phyloP scores from a whole-genome alignment of 164 flowering plant species.

The Aristolochia fimbriata region DNA sequence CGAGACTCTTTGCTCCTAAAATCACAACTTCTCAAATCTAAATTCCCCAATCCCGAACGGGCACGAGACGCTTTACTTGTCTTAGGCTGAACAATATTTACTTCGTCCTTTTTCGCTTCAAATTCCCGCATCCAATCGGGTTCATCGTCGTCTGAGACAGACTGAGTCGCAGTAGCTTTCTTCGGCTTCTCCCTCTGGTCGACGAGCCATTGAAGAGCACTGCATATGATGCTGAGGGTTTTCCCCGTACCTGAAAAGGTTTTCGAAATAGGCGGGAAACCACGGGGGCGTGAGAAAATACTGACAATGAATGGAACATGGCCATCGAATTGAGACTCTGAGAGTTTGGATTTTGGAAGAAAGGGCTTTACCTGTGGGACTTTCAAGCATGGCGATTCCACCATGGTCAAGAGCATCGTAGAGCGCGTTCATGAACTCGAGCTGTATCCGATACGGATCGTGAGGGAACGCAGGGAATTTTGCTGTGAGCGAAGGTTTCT shows the following conservation, averaged over 20 bases:
- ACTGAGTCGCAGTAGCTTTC: constrained; percentile 4
- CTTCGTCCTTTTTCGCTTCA: not conserved
- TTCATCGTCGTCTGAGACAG: constrained; percentile 55
- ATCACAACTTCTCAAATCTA: constrained; percentile 13
- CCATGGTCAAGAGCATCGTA: constrained; percentile 58
- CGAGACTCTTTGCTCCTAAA: constrained; percentile 10
- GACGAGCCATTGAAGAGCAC: constrained; percentile 81
- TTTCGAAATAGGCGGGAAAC: not conserved
- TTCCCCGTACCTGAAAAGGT: constrained; percentile 75
- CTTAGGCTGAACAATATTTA: constrained; percentile 9
- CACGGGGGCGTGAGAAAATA: not conserved
- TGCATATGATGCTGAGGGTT: constrained; percentile 89
- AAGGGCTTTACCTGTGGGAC: constrained; percentile 72
- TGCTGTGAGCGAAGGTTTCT: not conserved
- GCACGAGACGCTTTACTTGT: constrained; percentile 13
- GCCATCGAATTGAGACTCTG: not conserved
- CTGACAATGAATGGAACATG: not conserved
- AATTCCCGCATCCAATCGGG: constrained; percentile 92
- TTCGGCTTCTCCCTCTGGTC: constrained; percentile 37
- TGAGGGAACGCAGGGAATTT: constrained; percentile 77
- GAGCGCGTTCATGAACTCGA: constrained; percentile 85
- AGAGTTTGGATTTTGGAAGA: not conserved
- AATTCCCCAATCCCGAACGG: constrained; percentile 9
- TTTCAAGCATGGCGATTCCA: constrained; percentile 92
- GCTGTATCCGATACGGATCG: constrained; percentile 77